Conservation (phyloP, 331 rosid genomes). For the Erythrophleum ivorense region DNA sequence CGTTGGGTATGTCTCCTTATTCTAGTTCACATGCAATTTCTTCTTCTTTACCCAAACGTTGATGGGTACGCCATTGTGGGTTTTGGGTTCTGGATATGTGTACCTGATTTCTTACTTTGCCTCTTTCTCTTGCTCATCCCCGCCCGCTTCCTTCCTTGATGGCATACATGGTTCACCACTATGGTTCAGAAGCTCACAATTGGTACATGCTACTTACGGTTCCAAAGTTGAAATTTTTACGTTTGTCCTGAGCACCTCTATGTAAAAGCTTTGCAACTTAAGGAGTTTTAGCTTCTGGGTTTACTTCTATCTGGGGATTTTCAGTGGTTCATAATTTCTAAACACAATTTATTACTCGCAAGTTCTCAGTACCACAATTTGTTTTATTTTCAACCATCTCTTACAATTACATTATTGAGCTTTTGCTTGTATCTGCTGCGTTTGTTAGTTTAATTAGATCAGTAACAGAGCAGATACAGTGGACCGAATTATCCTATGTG, state of each 20-base stretch:
- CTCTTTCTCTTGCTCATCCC: background rate
- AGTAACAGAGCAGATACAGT: background rate
- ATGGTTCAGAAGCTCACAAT: background rate
- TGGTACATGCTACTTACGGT: background rate
- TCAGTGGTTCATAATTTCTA: background rate
- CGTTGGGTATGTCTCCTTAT: conserved; percentile 18
- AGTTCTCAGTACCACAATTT: background rate
- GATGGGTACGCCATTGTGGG: background rate
- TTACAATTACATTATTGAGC: background rate
- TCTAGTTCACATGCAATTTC: background rate
- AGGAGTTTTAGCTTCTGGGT: background rate
- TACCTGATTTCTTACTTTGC: background rate
- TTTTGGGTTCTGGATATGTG: conserved; percentile 1
- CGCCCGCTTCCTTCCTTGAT: background rate
- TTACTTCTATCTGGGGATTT: background rate
- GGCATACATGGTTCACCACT: background rate
- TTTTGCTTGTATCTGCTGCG: background rate
- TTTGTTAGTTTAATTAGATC: background rate
- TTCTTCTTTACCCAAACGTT: background rate
- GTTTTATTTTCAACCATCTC: background rate
- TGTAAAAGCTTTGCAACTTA: background rate
- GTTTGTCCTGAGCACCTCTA: background rate
- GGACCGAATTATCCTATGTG: background rate
- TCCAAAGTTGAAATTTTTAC: background rate
- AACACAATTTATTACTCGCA: background rate